Evolutionary conservation across 2,329 filamentous ascomycete genomes (phyloP).

Genomic region (Aspergillus sp.): DNA sequence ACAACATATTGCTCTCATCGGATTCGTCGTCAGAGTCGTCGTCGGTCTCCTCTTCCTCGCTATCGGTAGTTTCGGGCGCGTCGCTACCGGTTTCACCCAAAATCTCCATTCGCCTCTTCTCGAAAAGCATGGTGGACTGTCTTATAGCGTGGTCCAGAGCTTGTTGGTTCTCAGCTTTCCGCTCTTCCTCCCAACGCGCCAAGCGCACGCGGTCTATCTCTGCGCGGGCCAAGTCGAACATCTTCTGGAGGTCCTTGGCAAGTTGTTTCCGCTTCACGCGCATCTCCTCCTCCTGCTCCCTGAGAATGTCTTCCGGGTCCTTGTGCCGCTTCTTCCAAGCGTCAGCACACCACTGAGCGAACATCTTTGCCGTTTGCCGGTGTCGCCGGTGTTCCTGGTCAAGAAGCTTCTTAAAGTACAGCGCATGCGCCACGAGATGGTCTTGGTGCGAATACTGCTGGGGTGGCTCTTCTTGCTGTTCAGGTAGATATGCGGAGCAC

Average conservation of each 20-base stretch:
- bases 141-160: conserved; percentile 53
- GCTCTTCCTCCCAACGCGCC: conserved; percentile 59
- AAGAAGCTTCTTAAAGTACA: conserved; percentile 79
- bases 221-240: conserved; percentile 58
- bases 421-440: conserved; percentile 75
- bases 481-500: conserved; percentile 72
- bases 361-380: conserved; percentile 69
- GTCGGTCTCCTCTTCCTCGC: conserved; percentile 28
- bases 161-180: conserved; percentile 51
- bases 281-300: conserved; percentile 69
- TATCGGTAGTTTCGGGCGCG: conserved; percentile 67
- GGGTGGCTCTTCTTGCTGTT: conserved; percentile 70
- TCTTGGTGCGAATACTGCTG: conserved; percentile 85
- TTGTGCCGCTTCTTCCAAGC: conserved; percentile 44
- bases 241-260: conserved; percentile 60
- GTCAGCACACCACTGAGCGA: conserved; percentile 59
- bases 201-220: conserved; percentile 59
- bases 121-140: conserved; percentile 51
- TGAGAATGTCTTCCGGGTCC: conserved; percentile 70
- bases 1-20: conserved; percentile 53
- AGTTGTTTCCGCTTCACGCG: conserved; percentile 70
- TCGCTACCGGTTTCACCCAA: conserved; percentile 61
- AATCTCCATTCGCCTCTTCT: conserved; percentile 44
- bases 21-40: conserved; percentile 58
- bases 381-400: conserved; percentile 76